These are phyloP conservation scores for Mucor plumbeus DNA, from an alignment of 371 early-diverging fungal species.

Conservation along the genomic window DNA sequence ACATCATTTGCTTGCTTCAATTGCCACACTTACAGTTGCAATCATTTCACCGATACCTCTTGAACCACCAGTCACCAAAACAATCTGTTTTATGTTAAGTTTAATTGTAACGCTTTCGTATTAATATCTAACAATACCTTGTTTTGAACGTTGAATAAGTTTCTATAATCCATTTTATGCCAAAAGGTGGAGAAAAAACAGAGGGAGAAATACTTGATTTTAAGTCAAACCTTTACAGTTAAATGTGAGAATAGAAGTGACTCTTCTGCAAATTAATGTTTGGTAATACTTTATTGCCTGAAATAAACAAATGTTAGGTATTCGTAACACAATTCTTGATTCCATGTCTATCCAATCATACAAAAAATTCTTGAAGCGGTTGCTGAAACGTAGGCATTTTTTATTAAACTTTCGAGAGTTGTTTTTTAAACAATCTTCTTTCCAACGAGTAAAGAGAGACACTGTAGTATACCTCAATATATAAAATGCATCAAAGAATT, in stretches of 20 bases:
- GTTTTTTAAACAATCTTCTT: too few species aligned
- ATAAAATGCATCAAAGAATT: too few species aligned
- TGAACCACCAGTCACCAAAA: slow-evolving; percentile 87
- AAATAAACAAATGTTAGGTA: background rate
- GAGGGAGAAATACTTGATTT: background rate
- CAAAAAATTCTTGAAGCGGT: background rate
- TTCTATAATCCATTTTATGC: slow-evolving; percentile 5
- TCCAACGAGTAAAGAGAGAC: too few species aligned
- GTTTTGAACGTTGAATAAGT: slow-evolving; percentile 12
- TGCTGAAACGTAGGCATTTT: too few species aligned
- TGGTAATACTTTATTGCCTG: slow-evolving; percentile 1
- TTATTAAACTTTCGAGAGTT: too few species aligned
- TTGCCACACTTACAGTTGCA: slow-evolving; percentile 35
- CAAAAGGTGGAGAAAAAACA: background rate
- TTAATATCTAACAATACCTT: background rate
- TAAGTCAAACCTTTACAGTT: too few species aligned
- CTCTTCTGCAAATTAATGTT: background rate
- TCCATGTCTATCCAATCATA: background rate
- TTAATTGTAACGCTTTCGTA: too few species aligned
- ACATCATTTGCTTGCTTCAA: background rate
- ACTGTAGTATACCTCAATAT: too few species aligned
- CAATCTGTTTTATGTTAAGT: slow-evolving; percentile 51
- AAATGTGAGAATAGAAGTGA: background rate
- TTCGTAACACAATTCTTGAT: background rate
- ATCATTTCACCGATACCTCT: slow-evolving; percentile 72